Base-by-base conservation (phyloP, 192 early-diverging fungal genomes). In the Hyaloraphidium curvatum region DNA sequence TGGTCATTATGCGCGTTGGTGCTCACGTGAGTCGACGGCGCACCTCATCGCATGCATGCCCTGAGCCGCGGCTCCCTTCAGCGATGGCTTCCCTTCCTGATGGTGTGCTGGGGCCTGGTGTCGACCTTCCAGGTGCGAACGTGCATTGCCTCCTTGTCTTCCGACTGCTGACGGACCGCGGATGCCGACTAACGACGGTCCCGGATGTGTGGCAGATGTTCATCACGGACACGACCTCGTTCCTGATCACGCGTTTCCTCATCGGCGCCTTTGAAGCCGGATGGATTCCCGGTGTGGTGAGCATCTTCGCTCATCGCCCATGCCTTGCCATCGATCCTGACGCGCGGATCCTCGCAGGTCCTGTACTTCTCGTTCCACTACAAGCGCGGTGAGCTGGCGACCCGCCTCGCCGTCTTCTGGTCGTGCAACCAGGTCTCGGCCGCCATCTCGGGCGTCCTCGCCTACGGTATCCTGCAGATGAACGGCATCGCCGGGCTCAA, bases 391-490 rank as follows among this genome's bases (percentile, higher is more conserved):
- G 74, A 76, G 28, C 59, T 76, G 53, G 63, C 70, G 16, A 40
- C 68, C 11, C 51, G 74, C 26, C 56, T 78, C 21, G 59, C 66
- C 21, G 65, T 66, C 59, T 74, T 76, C 52, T 75, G 72, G 69
- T 56, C 58, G 40, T 67, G 68, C 13, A 61, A 70, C n/a, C 51
- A 68, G 2, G 52, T 80, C 7, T 71, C 77, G 17, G 65, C 65
- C 25, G 68, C 76, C 11, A 60, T 67, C 37, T 68, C 70, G 9
- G 75, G 76, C 30, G 52, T 78, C 14, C 50, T 82, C 26, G 61
- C 80, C 1, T 76, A 63, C 39, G 74, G 61, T 33, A 64, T 82
- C 53, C 65, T 78, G 3, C 68, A 67, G 16, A 51, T 82, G 54
- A 56, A 65, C 21, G 74, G 76, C 27, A 57, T 66, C 26, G 66